Percentiles rank a stretch among this genome's conserved stretches.
phyloP scores from a whole-genome alignment of 208 protist genomes.

The Strigomonas culicis region DNA sequence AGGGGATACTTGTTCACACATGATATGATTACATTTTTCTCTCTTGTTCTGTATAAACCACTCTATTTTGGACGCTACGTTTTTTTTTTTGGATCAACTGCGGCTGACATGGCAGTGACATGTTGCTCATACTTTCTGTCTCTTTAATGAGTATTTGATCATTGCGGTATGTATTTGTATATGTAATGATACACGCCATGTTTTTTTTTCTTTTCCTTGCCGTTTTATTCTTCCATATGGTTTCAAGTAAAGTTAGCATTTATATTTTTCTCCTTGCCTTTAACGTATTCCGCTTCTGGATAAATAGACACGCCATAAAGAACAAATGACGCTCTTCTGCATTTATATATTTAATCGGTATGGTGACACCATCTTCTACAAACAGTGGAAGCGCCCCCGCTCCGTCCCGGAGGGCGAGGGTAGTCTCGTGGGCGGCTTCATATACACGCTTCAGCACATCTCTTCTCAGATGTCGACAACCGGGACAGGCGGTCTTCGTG shows the following conservation, averaged over 20 bases:
- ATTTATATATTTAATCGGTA: constrained; percentile 89
- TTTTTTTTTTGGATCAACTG: too few relatives aligned
- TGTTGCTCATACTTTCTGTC: too few relatives aligned
- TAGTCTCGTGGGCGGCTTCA: constrained; percentile 78
- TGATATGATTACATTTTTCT: too few relatives aligned
- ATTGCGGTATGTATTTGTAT: too few relatives aligned
- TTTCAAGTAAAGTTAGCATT: constrained; percentile 9
- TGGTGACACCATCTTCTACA: constrained; percentile 82
- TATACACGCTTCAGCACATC: constrained; percentile 87
- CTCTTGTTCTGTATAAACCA: too few relatives aligned
- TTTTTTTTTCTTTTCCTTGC: background rate
- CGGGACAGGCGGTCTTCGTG: constrained; percentile 43
- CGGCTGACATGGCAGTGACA: too few relatives aligned
- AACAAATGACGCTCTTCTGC: constrained; percentile 72
- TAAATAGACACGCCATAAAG: too few relatives aligned
- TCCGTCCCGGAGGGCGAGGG: constrained; percentile 71
- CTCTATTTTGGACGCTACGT: too few relatives aligned
- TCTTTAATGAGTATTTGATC: too few relatives aligned
- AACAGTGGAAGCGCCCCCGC: constrained; percentile 77
- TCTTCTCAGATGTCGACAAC: constrained; percentile 74
- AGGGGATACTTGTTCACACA: too few relatives aligned
- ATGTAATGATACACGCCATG: too few relatives aligned
- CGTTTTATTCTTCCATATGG: background rate
- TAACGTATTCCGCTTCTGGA: constrained; percentile 1
- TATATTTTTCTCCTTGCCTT: constrained; percentile 2